These are phyloP conservation scores for Herpotrichia juniperi DNA, from an alignment of 2,329 filamentous ascomycete genomes.

Conservation along the genomic window DNA sequence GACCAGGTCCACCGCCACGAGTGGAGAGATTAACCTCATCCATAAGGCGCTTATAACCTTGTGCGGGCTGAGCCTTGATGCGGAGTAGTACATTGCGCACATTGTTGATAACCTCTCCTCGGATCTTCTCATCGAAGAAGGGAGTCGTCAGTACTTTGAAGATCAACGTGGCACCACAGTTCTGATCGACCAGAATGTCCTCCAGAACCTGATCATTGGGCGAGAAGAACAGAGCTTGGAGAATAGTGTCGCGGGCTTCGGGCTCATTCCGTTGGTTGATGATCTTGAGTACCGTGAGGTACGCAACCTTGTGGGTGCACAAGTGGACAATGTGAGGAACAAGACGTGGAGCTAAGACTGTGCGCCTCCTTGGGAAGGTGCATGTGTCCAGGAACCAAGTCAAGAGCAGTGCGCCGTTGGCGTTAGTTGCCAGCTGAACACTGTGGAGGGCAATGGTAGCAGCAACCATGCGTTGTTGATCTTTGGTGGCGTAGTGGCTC, in stretches of 20 bases:
- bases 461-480: conserved; percentile 93
- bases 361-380: conserved; percentile 89
- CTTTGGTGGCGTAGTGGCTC: conserved; percentile 92
- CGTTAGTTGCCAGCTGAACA: conserved; percentile 93
- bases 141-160: conserved; percentile 98
- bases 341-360: conserved; percentile 87
- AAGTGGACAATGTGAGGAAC: conserved; percentile 93
- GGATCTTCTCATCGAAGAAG: conserved; percentile 93
- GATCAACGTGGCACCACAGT: conserved; percentile 91
- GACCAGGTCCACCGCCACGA: conserved; percentile 41
- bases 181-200: conserved; percentile 87
- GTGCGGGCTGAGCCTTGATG: conserved; percentile 90
- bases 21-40: conserved; percentile 91
- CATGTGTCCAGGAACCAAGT: conserved; percentile 99
- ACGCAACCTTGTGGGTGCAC: conserved; percentile 98
- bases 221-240: conserved; percentile 92
- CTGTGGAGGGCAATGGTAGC: conserved; percentile 96
- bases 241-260: conserved; percentile 86
- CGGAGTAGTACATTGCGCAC: conserved; percentile 86
- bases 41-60: conserved; percentile 98
- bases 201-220: conserved; percentile 85
- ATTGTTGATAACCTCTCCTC: conserved; percentile 86
- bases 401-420: conserved; percentile 89
- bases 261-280: conserved; percentile 97
- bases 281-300: conserved; percentile 94